Evolutionary conservation across 495 filamentous ascomycete species (phyloP), one percentile per base, ranked within the genome.

Genomic region (Aspergillus conjunctus): DNA sequence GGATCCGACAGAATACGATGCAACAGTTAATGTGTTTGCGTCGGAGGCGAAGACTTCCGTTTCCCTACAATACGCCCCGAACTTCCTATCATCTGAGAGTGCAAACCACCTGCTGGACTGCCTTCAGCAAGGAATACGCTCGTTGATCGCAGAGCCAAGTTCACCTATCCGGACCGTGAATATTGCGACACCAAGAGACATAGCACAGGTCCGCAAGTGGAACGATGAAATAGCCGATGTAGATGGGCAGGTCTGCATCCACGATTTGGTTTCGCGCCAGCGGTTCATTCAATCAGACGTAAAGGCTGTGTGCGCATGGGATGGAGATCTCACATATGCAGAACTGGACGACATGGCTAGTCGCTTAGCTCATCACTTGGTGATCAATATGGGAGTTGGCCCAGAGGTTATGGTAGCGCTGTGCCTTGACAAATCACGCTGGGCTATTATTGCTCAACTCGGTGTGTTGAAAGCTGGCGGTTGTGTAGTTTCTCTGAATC

Each of bases 301-400:
- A 12, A 53, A 49, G 11, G 57, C 57, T 4, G 49, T 59, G 2
- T 59, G 49, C 46, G 57, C 57, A 10, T 59, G 57, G 57, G 80
- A 80, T 60, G 74, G 69, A 0, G 53, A 65, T 9, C 65, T 74
- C 39, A 75, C 69, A 14, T 79, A 78, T 11, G 49, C 26, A 6
- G 49, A 59, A 37, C 43, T 59, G 26, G 57, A 59, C n/a, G 50
- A 53, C 1, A 53, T 52, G 57, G 30, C 49, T 4, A 30, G 46
- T 22, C n/a, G 20, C 10, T 37, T 59, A 12, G 49, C 57, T 6
- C 50, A 59, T 8, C 49, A 48, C 22, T 32, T 59, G n/a, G 34
- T 21, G 10, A 15, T 1, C 18, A 9, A 59, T 0, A n/a, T 46
- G 21, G 57, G 41, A n/a, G 50, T 59, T 5, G 57, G 57, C 10